Base-by-base conservation (phyloP, 2,329 filamentous ascomycete species). In the Stromatinia cepivora region DNA sequence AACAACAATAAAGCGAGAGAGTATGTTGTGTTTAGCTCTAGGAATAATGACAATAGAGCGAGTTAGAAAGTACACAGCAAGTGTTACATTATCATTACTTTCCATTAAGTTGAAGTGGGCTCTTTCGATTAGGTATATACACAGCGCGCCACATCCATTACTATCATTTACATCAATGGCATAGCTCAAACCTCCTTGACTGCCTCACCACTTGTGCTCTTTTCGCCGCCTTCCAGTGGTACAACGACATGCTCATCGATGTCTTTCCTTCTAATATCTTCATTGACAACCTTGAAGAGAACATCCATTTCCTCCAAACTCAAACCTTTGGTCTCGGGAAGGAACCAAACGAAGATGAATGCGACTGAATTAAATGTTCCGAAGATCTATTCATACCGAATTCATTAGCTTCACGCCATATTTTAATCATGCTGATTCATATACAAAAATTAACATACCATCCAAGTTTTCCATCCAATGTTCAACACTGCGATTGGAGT, bases 401-500 rank as follows among this genome's bases (percentile, higher is more conserved):
- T 22, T 52, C 15, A 22, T 61, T 56, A 15, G 50, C 20, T 42
- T 54, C 6, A 7, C 31, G 8, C 10, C 34, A 42, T 5, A 1
- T 34, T 39, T 22, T 4, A 13, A 28, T 8, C 8, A 20, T 28
- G 42, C 11, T 7, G 3, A 8, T 28, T 39, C 8, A 39, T 25
- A 15, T 6, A 13, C 25, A 7, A 15, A 28, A 42, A 42, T 36
- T 17, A 11, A 62, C 65, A 56, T 66, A 72, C 70, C 59, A 70
- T 72, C 70, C 70, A 72, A 31, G 70, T 72, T 45, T 72, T 70
- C 82, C 81, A 84, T 2, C 80, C 79, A 69, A 85, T 77, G 62
- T 79, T 79, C 3, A 76, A 73, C 70, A 85, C 83, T 81, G 83
- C 84, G 72, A 84, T 82, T 0, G 84, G 84, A 3, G 83, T 85